A percentile compares a stretch with the other conserved stretches of the same genome.
phyloP scores from a whole-genome alignment of 2,329 filamentous ascomycete genomes.

The Cordyceps militaris region DNA sequence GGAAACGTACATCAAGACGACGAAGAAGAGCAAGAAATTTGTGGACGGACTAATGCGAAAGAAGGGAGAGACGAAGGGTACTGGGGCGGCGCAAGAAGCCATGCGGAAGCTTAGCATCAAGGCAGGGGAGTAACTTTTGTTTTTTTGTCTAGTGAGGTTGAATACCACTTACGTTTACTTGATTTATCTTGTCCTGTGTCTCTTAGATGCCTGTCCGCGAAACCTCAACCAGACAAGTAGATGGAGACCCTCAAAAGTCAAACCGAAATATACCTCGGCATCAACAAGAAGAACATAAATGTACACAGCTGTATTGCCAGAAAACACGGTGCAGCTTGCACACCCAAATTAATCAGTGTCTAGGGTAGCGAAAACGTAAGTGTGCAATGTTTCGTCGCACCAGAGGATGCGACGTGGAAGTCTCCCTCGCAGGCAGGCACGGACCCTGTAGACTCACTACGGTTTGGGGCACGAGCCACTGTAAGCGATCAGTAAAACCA shows the following conservation, averaged over 20 bases:
- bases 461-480: not conserved
- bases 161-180: not conserved
- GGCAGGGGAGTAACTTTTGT: not conserved
- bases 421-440: not conserved
- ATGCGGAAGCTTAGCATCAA: constrained; percentile 27
- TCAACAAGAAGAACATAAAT: too few species aligned
- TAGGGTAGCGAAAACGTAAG: not conserved
- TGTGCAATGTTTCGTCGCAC: not conserved
- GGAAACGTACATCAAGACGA: constrained; percentile 68
- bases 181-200: not conserved
- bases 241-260: too few species aligned
- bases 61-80: constrained; percentile 49
- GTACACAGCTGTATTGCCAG: too few species aligned
- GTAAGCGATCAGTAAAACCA: not conserved
- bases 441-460: not conserved
- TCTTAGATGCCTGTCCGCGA: too few species aligned
- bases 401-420: not conserved
- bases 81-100: constrained; percentile 47
- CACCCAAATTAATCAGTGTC: too few species aligned
- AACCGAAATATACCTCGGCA: too few species aligned
- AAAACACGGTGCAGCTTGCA: too few species aligned
- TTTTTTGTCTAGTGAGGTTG: too few species aligned
- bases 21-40: constrained; percentile 53
- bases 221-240: too few species aligned
- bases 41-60: constrained; percentile 42